Evolutionary conservation across 352 stramenopile species (phyloP), one percentile per base, ranked within the genome.

Genomic region (Pilasporangium apinafurcum): DNA sequence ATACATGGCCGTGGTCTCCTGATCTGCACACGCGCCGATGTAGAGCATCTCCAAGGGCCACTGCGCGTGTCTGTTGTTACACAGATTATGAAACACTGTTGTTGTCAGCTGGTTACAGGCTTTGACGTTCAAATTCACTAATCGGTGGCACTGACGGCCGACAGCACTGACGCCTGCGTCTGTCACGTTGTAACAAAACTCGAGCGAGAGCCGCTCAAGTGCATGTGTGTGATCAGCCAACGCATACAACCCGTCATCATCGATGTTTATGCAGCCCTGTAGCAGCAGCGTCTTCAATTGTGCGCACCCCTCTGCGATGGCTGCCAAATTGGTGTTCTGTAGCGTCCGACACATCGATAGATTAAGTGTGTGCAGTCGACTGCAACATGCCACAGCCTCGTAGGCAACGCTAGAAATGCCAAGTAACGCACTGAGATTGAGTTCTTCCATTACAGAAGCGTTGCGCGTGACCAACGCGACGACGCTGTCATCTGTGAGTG

Each of bases 181-280:
- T 0, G 83, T 94, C 30, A 96, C 68, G 27, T 86, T 82, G 61
- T 84, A 81, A 65, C 84, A 96, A 61, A 94, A 96, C 26, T 85
- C 66, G 20, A 96, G 64, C n/a, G 86, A 86, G 6, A 96, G 49
- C n/a, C 43, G 53, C 35, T 68, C 44, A 3, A 96, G 51, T 9
- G 50, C 51, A 4, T 8, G 37, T 8, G 58, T 67, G 32, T 67
- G 52, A 25, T 48, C 16, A 5, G 73, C 66, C 20, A 88, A 55
- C 5, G 59, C 54, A 17, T 54, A 26, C 2, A 90, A 42, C 4
- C 65, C 74, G 8, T 41, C 41, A 53, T 96, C 83, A 17, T 76
- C 79, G 20, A 96, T 50, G 30, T 72, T 58, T 9, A 84, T 63
- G 18, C 79, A 90, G 21, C 70, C 77, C 43, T 80, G 68, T 4